A percentile compares a stretch with the other conserved stretches of the same genome.
Evolutionary conservation across 1,284 basidiomycete species (phyloP).

Genomic region (Schizophyllum amplum): DNA sequence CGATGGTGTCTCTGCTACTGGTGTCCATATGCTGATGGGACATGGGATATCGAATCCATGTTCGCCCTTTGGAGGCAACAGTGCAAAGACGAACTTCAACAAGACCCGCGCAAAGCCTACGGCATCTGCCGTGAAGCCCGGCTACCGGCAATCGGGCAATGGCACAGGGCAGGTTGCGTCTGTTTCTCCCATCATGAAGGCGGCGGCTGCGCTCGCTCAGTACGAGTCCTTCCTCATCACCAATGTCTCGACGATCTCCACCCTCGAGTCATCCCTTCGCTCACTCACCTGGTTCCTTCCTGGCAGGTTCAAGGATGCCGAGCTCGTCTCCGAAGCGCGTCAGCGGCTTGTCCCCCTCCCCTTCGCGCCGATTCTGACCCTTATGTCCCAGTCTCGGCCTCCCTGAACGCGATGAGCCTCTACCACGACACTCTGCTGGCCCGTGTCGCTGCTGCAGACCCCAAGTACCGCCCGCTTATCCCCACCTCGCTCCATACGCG

Average conservation of each 20-base stretch:
- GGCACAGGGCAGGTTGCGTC: background rate
- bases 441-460: conserved; percentile 52
- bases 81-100: too few relatives aligned
- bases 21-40: too few relatives aligned
- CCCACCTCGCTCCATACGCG: conserved; percentile 63
- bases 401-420: conserved; percentile 71
- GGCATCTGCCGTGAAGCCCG: background rate
- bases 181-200: background rate
- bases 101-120: background rate
- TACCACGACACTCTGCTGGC: conserved; percentile 83
- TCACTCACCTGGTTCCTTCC: conserved; percentile 93
- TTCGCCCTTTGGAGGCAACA: too few relatives aligned
- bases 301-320: conserved; percentile 94
- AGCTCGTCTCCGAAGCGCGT: conserved; percentile 88
- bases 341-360: conserved; percentile 32
- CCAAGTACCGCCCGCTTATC: conserved; percentile 61
- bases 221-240: conserved; percentile 80
- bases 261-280: conserved; percentile 81
- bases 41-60: too few relatives aligned
- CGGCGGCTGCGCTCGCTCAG: conserved; percentile 33
- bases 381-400: conserved; percentile 51
- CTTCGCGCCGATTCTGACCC: conserved; percentile 13
- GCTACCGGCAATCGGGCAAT: background rate
- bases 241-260: conserved; percentile 79
- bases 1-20: too few relatives aligned